Conservation (phyloP, 2,329 filamentous ascomycete genomes). For the Seiridium cupressi region DNA sequence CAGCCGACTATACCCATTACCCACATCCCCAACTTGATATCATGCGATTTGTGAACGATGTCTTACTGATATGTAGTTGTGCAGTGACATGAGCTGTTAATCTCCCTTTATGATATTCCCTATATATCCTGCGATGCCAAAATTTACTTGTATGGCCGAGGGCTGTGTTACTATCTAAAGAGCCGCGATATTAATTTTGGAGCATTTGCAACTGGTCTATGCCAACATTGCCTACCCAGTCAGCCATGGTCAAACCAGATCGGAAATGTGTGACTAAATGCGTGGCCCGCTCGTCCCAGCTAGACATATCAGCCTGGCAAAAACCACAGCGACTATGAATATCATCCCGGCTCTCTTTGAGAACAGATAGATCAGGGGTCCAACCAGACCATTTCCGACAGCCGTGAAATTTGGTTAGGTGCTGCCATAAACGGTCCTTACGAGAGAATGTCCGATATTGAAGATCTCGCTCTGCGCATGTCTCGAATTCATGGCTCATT, state of each 20-base stretch:
- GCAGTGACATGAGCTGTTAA: too few species aligned
- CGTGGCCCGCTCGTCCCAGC: not conserved
- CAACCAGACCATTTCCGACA: conserved; percentile 47
- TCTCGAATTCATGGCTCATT: conserved; percentile 37
- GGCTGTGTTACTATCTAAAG: too few species aligned
- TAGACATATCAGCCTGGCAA: not conserved
- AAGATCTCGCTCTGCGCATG: conserved; percentile 46
- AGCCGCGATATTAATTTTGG: not conserved
- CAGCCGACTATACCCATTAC: too few species aligned
- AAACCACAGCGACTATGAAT: not conserved
- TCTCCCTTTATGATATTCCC: too few species aligned
- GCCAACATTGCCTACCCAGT: not conserved
- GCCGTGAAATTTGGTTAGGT: conserved; percentile 36
- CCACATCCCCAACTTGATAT: too few species aligned
- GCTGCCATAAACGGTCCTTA: conserved; percentile 36
- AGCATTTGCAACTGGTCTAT: not conserved
- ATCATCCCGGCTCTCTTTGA: not conserved
- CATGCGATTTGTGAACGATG: too few species aligned
- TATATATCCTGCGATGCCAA: too few species aligned
- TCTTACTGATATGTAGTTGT: too few species aligned
- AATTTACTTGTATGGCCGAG: too few species aligned
- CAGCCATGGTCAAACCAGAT: not conserved
- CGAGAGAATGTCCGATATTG: conserved; percentile 40
- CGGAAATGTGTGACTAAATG: not conserved
- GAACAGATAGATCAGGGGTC: conserved; percentile 34